These are phyloP conservation scores for Coemansia sp. DNA, from an alignment of 192 early-diverging fungal genomes.

Conservation along the genomic window DNA sequence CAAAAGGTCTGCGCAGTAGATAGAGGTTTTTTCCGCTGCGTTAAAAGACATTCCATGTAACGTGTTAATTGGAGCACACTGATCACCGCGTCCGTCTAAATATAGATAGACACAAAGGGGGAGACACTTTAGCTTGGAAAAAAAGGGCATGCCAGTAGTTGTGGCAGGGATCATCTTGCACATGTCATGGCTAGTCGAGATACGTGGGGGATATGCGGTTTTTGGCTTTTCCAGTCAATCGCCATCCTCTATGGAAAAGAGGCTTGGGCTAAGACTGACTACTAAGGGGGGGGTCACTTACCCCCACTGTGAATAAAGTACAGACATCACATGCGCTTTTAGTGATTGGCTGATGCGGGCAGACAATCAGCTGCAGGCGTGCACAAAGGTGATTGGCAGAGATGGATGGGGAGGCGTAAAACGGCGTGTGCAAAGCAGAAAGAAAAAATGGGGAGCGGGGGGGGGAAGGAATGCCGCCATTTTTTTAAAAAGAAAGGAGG, in stretches of 20 bases:
- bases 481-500: slow-evolving; percentile 1
- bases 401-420: not conserved
- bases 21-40: not conserved
- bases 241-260: not conserved
- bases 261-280: not conserved
- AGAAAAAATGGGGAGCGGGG: slow-evolving; percentile 8
- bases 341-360: not conserved
- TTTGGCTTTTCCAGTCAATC: no score
- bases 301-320: not conserved
- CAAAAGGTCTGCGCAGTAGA: slow-evolving; percentile 1
- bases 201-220: no score
- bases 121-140: not conserved
- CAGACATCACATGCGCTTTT: not conserved
- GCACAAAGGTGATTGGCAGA: slow-evolving; percentile 5
- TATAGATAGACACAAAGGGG: not conserved
- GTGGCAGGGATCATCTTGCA: not conserved
- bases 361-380: slow-evolving; percentile 7
- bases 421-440: slow-evolving; percentile 7
- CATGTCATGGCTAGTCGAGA: no score
- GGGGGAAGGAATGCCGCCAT: not conserved
- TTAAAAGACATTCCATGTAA: not conserved
- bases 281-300: not conserved
- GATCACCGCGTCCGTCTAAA: not conserved
- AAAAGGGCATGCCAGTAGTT: slow-evolving; percentile 9
- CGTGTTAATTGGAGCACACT: not conserved